phyloP scores from a whole-genome alignment of 1,139 yeast species.

The Geotrichum cucujoidarum region DNA sequence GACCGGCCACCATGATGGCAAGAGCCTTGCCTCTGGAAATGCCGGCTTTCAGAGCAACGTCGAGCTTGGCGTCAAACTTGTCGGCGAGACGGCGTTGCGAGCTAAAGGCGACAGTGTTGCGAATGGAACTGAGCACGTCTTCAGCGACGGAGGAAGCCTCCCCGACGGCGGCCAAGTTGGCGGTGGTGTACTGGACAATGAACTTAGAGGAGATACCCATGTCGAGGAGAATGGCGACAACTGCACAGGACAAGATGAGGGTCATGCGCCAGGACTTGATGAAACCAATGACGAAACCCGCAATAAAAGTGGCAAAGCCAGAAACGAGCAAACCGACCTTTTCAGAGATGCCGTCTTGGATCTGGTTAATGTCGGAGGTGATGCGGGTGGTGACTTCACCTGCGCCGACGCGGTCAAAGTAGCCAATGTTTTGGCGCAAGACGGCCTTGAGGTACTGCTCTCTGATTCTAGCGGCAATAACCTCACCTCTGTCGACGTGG shows the following conservation, averaged over 20 bases:
- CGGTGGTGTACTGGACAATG: constrained; percentile 36
- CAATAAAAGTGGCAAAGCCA: constrained; percentile 39
- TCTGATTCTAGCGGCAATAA: constrained; percentile 41
- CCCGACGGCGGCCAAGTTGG: constrained; percentile 34
- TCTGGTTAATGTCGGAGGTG: constrained; percentile 41
- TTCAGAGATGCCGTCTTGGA: constrained; percentile 45
- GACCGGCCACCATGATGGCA: constrained; percentile 36
- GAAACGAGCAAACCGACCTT: constrained; percentile 40
- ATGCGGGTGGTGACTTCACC: constrained; percentile 44
- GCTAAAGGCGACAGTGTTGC: constrained; percentile 44
- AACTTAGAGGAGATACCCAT: constrained; percentile 33
- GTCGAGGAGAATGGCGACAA: constrained; percentile 32
- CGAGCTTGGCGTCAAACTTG: constrained; percentile 32
- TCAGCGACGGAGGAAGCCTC: constrained; percentile 42
- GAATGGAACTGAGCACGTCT: constrained; percentile 40
- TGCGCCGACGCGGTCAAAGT: constrained; percentile 43
- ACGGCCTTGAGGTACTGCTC: constrained; percentile 38
- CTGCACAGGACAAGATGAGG: constrained; percentile 37
- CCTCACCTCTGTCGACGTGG: constrained; percentile 42
- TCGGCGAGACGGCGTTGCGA: constrained; percentile 38
- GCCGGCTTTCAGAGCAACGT: constrained; percentile 22
- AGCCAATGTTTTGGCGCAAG: constrained; percentile 43
- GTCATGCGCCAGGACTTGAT: constrained; percentile 41
- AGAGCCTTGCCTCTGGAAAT: constrained; percentile 30
- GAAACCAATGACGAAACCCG: constrained; percentile 42